Evolutionary conservation across 1,284 basidiomycete genomes (phyloP).

Genomic region (Moniliophthora roreri): DNA sequence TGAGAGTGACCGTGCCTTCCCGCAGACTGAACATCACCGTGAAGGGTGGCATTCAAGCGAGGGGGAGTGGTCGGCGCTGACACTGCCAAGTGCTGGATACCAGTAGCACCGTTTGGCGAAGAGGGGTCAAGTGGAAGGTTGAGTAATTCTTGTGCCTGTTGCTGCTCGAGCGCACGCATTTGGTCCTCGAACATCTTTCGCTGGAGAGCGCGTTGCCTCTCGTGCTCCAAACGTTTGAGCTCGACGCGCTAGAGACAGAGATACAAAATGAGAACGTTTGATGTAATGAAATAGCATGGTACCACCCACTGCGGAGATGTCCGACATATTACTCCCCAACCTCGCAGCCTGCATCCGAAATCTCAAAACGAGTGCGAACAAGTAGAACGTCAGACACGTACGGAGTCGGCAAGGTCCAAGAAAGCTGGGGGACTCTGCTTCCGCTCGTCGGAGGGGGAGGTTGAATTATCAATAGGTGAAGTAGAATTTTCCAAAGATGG

Average conservation of each 20-base stretch:
- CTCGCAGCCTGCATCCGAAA: constrained; percentile 61
- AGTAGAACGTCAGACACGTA: constrained; percentile 39
- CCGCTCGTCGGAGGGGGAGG: constrained; percentile 57
- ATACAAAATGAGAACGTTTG: constrained; percentile 5
- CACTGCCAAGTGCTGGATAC: constrained; percentile 68
- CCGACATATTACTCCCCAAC: constrained; percentile 79
- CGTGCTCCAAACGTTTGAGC: constrained; percentile 88
- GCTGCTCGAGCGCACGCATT: constrained; percentile 88
- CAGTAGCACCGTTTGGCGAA: constrained; percentile 33
- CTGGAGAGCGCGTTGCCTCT: constrained; percentile 82
- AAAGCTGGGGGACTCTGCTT: constrained; percentile 87
- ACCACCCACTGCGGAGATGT: constrained; percentile 72
- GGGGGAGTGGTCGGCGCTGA: constrained; percentile 84
- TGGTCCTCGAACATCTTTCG: constrained; percentile 92
- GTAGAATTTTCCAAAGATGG: constrained; percentile 64
- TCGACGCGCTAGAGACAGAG: constrained; percentile 68
- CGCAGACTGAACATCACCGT: constrained; percentile 45
- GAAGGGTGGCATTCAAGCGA: constrained; percentile 65
- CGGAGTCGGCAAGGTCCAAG: constrained; percentile 86
- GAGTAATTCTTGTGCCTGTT: constrained; percentile 85
- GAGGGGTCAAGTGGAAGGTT: constrained; percentile 65
- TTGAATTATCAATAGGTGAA: constrained; percentile 67
- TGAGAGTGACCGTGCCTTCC: constrained; percentile 39
- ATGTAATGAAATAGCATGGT: constrained; percentile 1
- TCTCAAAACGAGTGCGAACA: constrained; percentile 20